Evolutionary conservation across 441 rosid genomes (phyloP), one percentile per base, ranked within the genome.

Genomic region (Syzygium malaccense): DNA sequence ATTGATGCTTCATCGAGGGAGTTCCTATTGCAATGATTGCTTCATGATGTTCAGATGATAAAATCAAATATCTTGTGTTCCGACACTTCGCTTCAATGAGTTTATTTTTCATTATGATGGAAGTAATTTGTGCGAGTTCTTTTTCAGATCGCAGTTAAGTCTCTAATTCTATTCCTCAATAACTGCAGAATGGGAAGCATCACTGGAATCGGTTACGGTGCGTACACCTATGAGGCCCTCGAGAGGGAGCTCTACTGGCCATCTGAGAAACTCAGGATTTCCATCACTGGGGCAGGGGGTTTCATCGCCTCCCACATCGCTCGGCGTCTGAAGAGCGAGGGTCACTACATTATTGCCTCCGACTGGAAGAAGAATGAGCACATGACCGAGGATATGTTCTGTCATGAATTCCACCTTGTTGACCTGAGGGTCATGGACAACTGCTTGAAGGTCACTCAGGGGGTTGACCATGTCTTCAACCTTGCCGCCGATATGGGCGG

Each of bases 401-500:
- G 99, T 87, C 88, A 97, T 85, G 98, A 98, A 88, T 98, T 97
- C 92, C 98, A 98, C 88, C 99, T 98, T 28, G 99, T 91, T 32
- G 99, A 98, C 91, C 96, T 98, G 25, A 95, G 99, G 93, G 99
- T 97, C 88, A 97, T 98, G 99, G 99, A 96, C 49, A 97, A 96
- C 88, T 97, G 99, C 94, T 92, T 96, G 92, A 95, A 95, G 93
- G 98, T 97, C 85, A 96, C 98, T 4, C 87, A 89, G 60, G 96
- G 88, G 9, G 97, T 94, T 23, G 98, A 95, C 91, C 99, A 98
- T 85, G 99, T 98, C 19, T 98, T 98, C 91, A 98, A 98, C 95
- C 98, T 98, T 12, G 99, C 99, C 33, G 99, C 99, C 83, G 99
- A 98, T 91, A 98, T 98, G 99, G 99, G 99, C 33, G 99, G 99